Evolutionary conservation across 1,284 basidiomycete species (phyloP).

Genomic region (Ceratobasidium sp.): DNA sequence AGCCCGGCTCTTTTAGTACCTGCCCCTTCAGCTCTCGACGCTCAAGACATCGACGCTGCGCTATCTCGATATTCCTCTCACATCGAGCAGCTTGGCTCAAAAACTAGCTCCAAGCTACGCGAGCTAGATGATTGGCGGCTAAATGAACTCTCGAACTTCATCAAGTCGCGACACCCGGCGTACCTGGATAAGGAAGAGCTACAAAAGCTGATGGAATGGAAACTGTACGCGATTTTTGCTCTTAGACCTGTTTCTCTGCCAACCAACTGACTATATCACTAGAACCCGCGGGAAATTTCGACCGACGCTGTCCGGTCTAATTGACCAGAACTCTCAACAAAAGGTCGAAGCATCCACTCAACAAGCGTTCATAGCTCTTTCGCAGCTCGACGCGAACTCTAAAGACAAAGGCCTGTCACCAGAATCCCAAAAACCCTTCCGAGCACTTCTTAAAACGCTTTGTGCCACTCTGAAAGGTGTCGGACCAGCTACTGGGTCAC

Average conservation of each 20-base stretch:
- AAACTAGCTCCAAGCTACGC: slow-evolving; percentile 12
- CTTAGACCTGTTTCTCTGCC: neutral
- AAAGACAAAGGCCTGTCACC: neutral
- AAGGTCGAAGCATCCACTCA: slow-evolving; percentile 28
- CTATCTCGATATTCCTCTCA: slow-evolving; percentile 19
- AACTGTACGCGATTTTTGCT: slow-evolving; percentile 13
- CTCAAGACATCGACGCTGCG: slow-evolving; percentile 15
- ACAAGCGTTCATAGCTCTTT: slow-evolving; percentile 14
- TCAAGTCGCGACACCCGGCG: slow-evolving; percentile 17
- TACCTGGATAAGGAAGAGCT: slow-evolving; percentile 27
- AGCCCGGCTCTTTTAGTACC: neutral
- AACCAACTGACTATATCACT: slow-evolving; percentile 9
- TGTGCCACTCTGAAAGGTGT: slow-evolving; percentile 32
- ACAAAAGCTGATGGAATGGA: slow-evolving; percentile 36
- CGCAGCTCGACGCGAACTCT: neutral
- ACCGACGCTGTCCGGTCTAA: slow-evolving; percentile 16
- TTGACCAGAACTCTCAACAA: slow-evolving; percentile 26
- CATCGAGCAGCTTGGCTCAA: slow-evolving; percentile 9
- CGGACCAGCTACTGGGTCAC: slow-evolving; percentile 31
- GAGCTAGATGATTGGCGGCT: slow-evolving; percentile 37
- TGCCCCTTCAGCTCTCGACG: neutral
- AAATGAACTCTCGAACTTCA: neutral
- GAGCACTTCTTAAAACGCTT: slow-evolving; percentile 11
- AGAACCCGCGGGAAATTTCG: slow-evolving; percentile 41
- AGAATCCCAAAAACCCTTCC: slow-evolving; percentile 16